Conservation (phyloP, 768 basidiomycete species). For the Lentinula aciculospora region DNA sequence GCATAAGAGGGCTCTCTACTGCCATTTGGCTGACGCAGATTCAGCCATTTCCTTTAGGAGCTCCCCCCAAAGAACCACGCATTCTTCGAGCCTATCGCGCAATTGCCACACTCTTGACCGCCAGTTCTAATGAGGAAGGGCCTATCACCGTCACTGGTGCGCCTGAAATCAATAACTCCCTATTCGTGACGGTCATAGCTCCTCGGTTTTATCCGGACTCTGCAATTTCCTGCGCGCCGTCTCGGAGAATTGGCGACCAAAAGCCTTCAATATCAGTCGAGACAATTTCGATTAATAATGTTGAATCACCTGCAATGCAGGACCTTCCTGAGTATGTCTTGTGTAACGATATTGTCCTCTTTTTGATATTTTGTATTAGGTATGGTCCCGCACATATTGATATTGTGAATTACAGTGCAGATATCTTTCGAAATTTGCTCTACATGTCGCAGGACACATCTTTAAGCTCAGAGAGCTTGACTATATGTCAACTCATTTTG, state of each 20-base stretch:
- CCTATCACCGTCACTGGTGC: background rate
- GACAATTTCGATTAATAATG: background rate
- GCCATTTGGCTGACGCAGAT: background rate
- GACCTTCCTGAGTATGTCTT: background rate
- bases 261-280: background rate
- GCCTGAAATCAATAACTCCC: background rate
- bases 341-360: background rate
- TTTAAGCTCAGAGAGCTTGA: background rate
- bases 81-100: background rate
- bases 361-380: background rate
- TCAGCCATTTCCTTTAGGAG: background rate
- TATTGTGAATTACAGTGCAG: background rate
- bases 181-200: background rate
- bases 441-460: background rate
- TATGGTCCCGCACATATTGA: background rate
- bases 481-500: background rate
- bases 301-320: background rate
- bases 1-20: slow-evolving; percentile 5
- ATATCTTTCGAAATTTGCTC: background rate
- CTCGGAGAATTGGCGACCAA: background rate
- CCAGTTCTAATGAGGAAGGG: background rate
- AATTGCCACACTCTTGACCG: slow-evolving; percentile 2
- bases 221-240: background rate
- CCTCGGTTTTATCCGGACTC: background rate
- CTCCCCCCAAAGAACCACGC: background rate